Evolutionary conservation across 257 asterid species (phyloP).

Genomic region (Jaltomata sinuosa): DNA sequence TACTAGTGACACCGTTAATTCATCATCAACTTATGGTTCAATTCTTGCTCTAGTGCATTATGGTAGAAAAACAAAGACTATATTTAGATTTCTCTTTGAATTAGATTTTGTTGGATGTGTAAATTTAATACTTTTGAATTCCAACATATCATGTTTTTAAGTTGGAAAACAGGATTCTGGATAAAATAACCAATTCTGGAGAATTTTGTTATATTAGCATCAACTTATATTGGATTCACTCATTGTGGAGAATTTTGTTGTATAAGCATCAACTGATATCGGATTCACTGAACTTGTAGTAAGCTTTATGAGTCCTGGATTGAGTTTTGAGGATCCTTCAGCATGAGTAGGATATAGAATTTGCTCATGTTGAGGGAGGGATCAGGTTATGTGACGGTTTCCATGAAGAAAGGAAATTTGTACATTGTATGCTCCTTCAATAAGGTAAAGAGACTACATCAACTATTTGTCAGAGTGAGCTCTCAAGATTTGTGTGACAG

Average conservation of each 20-base stretch:
- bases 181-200: not conserved
- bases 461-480: not conserved
- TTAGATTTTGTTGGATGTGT: not conserved
- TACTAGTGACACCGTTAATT: not conserved
- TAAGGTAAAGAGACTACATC: not conserved
- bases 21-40: not conserved
- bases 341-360: not conserved
- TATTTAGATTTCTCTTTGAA: not conserved
- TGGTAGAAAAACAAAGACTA: not conserved
- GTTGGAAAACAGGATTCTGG: not conserved
- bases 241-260: not conserved
- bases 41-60: not conserved
- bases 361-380: not conserved
- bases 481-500: not conserved
- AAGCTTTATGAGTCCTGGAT: not conserved
- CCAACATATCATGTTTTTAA: not conserved
- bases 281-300: not conserved
- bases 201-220: not conserved
- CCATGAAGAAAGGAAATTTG: not conserved
- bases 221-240: not conserved
- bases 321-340: not conserved
- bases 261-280: not conserved
- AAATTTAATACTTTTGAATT: not conserved
- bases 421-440: not conserved
- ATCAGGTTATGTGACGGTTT: not conserved